Evolutionary conservation across 2,329 filamentous ascomycete species (phyloP), one percentile per base, ranked within the genome.

Genomic region (Sclerotinia trifoliorum): DNA sequence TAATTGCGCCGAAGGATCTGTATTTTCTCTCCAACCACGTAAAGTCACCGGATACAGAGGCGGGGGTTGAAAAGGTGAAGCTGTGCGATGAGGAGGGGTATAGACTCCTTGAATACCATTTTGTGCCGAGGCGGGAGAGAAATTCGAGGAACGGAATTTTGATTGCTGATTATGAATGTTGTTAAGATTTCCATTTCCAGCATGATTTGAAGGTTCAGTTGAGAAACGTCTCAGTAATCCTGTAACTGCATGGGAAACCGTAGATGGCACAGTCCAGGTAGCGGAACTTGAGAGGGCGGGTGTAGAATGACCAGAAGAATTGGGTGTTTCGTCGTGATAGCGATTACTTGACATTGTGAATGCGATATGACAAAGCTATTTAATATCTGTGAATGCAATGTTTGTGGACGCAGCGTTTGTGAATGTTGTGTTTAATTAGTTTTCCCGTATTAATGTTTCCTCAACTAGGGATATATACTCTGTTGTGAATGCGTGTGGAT

Each of bases 51-150:
- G 92, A 68, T 94, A 94, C 62, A 98, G 86, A 0, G 94, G 94
- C 15, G 94, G 94, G 1, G 93, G 93, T 73, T 93, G 90, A 78
- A 96, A 93, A 1, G 93, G 93, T 17, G 90, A 93, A 8, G 86
- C 85, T 65, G 85, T 88, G 72, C 91, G 87, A 62, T 74, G 71
- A 15, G 75, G 75, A 39, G 77, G 74, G 5, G 74, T 77, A 56
- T 77, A 77, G 17, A 76, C 71, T 17, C 72, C 73, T 49, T 74
- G 69, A 54, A 71, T 74, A 64, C 71, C 71, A 68, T 68, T 74
- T 26, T 65, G 44, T 32, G 44, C 57, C 3, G 66, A 60, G 32
- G n/a, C 39, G 7, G 32, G 44, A n/a, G 32, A 39, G 39, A 2
- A 32, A 39, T 8, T 42, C 39, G 60, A 52, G n/a, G 54, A 26